phyloP scores from a whole-genome alignment of 306 rosid species.

The Datisca glomerata region DNA sequence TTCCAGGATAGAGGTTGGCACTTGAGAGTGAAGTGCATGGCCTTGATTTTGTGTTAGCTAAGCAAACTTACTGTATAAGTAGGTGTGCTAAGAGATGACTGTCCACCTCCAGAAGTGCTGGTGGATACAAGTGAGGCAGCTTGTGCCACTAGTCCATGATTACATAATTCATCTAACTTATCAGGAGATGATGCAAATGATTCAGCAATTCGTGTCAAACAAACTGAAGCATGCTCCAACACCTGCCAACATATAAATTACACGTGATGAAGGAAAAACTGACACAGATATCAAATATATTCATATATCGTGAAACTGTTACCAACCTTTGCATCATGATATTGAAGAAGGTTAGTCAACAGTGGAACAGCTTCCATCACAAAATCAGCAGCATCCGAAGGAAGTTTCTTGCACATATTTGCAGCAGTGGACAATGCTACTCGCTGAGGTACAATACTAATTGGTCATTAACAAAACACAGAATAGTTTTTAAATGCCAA shows the following conservation, averaged over 20 bases:
- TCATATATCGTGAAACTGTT: not conserved
- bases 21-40: too few species aligned
- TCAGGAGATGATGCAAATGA: conserved; percentile 92
- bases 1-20: too few species aligned
- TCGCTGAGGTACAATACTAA: conserved; percentile 38
- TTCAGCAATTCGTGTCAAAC: conserved; percentile 98
- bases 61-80: conserved; percentile 68
- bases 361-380: conserved; percentile 99
- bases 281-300: not conserved
- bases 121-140: conserved; percentile 91
- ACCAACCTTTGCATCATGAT: conserved; percentile 86
- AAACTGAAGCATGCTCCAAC: conserved; percentile 95
- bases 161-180: conserved; percentile 82
- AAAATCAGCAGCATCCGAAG: conserved; percentile 98
- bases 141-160: conserved; percentile 90
- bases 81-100: conserved; percentile 85
- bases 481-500: too few species aligned
- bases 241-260: conserved; percentile 38
- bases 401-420: conserved; percentile 99
- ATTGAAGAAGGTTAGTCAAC: conserved; percentile 90
- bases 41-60: conserved; percentile 1
- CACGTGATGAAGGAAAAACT: not conserved
- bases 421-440: conserved; percentile 99
- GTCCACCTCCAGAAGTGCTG: conserved; percentile 94
- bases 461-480: not conserved